Percentiles rank a stretch among this genome's conserved stretches.
phyloP scores from a whole-genome alignment of 345 rosid species.

The Erysimum cheiranthoides region DNA sequence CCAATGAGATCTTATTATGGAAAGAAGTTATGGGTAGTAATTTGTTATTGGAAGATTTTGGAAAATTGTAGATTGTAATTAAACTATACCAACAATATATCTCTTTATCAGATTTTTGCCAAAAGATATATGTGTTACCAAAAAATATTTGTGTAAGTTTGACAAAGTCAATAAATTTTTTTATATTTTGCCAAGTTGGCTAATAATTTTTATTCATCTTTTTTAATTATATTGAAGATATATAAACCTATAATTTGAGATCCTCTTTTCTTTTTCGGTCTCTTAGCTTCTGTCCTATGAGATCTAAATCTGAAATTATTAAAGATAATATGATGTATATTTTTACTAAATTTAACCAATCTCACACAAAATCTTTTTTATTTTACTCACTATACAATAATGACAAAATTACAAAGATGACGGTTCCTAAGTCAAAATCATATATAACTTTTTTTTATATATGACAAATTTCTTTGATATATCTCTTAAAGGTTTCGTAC shows the following conservation, averaged over 20 bases:
- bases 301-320: neutral
- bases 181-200: neutral
- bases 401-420: neutral
- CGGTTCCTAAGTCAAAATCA: neutral
- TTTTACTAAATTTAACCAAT: neutral
- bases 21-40: neutral
- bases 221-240: neutral
- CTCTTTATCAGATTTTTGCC: neutral
- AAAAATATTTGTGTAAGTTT: neutral
- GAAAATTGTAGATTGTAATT: neutral
- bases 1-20: neutral
- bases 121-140: neutral
- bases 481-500: neutral
- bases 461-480: neutral
- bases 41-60: neutral
- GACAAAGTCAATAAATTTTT: neutral
- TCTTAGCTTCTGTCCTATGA: neutral
- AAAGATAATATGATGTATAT: neutral
- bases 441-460: neutral
- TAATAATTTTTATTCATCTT: neutral
- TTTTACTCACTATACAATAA: neutral
- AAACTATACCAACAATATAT: neutral
- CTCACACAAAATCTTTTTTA: neutral
- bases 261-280: too few relatives aligned
- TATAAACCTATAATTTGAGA: too few relatives aligned